Evolutionary conservation across 768 basidiomycete genomes (phyloP).

Genomic region (Lentinula detonsa): DNA sequence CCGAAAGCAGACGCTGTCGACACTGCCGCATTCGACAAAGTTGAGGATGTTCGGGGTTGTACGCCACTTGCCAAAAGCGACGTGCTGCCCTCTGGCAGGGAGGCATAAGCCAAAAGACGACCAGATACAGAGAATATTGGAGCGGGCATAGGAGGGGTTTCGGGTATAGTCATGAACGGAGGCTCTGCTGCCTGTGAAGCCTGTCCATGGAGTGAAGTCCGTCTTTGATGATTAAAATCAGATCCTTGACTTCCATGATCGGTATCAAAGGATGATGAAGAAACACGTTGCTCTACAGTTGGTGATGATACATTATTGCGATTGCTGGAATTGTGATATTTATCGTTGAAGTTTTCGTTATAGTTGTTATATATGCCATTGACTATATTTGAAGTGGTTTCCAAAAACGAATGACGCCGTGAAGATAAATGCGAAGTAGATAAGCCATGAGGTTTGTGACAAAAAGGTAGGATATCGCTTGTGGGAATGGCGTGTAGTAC

Average conservation of each 20-base stretch:
- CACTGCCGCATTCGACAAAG: slow-evolving; percentile 14
- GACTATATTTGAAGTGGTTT: slow-evolving; percentile 10
- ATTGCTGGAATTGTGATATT: slow-evolving; percentile 10
- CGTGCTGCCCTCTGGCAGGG: slow-evolving; percentile 16
- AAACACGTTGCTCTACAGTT: slow-evolving; percentile 5
- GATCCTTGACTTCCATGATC: neutral
- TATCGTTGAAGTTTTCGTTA: slow-evolving; percentile 12
- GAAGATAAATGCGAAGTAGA: slow-evolving; percentile 9
- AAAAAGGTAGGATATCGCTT: slow-evolving; percentile 38
- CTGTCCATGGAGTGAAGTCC: slow-evolving; percentile 2
- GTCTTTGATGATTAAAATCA: slow-evolving; percentile 1
- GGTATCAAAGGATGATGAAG: neutral
- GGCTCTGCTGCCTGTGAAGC: neutral
- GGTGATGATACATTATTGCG: slow-evolving; percentile 31
- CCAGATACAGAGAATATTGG: slow-evolving; percentile 57
- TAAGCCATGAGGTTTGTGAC: slow-evolving; percentile 21
- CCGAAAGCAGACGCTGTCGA: slow-evolving; percentile 17
- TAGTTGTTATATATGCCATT: slow-evolving; percentile 11
- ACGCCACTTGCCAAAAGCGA: slow-evolving; percentile 12
- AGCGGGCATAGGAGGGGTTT: slow-evolving; percentile 17
- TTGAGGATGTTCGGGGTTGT: slow-evolving; percentile 9
- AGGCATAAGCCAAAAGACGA: slow-evolving; percentile 59
- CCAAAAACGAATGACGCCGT: slow-evolving; percentile 6
- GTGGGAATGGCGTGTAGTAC: slow-evolving; percentile 45
- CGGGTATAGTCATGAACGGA: slow-evolving; percentile 3